Percentiles rank a stretch among this genome's conserved stretches.
phyloP scores from a whole-genome alignment of 345 rosid species.

The Gossypium herbaceum region DNA sequence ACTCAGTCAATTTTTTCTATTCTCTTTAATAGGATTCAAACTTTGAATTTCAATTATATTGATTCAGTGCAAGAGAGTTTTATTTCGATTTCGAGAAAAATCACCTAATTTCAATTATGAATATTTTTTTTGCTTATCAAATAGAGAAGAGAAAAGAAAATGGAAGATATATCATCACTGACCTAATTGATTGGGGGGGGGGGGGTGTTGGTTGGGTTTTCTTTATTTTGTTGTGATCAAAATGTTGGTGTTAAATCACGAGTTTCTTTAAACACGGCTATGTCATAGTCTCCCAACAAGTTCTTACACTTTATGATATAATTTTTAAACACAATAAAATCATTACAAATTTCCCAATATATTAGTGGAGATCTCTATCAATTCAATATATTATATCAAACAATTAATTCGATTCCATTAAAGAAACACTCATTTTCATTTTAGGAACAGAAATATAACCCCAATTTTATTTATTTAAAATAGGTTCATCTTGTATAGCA shows the following conservation, averaged over 20 bases:
- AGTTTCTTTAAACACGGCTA: not conserved
- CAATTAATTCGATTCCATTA: not conserved
- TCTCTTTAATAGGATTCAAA: too few species aligned
- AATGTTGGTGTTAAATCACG: not conserved
- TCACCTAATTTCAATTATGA: too few species aligned
- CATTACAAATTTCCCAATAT: not conserved
- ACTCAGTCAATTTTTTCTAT: too few species aligned
- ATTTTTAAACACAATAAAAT: not conserved
- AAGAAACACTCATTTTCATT: not conserved
- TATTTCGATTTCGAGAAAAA: too few species aligned
- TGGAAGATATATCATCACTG: not conserved
- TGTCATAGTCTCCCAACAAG: not conserved
- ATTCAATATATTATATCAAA: not conserved
- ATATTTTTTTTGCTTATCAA: too few species aligned
- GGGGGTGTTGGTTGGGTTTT: slow-evolving; percentile 18
- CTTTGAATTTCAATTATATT: too few species aligned
- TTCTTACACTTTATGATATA: not conserved
- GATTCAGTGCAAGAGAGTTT: too few species aligned
- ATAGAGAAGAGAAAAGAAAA: not conserved
- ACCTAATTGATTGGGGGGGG: slow-evolving; percentile 30
- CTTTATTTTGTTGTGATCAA: not conserved
- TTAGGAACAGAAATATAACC: not conserved
- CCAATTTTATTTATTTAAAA: too few species aligned
- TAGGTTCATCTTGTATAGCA: not conserved
- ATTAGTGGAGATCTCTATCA: not conserved